phyloP scores from a whole-genome alignment of 2,329 filamentous ascomycete genomes.

The Bipolaris cookei region DNA sequence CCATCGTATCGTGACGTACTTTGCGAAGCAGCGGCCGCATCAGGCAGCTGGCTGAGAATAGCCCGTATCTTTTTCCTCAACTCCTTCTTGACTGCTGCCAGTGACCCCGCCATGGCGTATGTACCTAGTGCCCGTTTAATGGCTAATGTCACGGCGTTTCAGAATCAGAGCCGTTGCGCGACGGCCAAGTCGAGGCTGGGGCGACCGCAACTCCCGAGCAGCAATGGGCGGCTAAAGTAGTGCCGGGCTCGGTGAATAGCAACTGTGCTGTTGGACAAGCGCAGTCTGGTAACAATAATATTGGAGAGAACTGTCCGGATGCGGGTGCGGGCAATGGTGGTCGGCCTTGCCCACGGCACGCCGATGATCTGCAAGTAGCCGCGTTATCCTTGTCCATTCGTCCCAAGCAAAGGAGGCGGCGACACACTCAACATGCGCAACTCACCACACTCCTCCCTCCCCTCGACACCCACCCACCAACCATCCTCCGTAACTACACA shows the following conservation, averaged over 20 bases:
- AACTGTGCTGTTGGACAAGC: neutral
- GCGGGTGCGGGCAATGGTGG: constrained; percentile 25
- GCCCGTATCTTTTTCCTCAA: constrained; percentile 74
- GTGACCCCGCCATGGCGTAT: constrained; percentile 52
- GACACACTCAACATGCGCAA: constrained; percentile 21
- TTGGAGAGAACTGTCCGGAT: constrained; percentile 12
- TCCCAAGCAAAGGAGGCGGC: constrained; percentile 22
- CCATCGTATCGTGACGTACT: constrained; percentile 63
- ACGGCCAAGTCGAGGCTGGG: constrained; percentile 1
- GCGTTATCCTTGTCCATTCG: constrained; percentile 30
- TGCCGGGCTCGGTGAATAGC: neutral
- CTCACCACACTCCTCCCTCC: constrained; percentile 13
- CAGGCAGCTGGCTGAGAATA: constrained; percentile 65
- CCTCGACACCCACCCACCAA: constrained; percentile 19
- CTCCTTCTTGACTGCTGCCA: constrained; percentile 76
- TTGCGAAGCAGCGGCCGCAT: constrained; percentile 69
- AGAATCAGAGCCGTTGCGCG: constrained; percentile 11
- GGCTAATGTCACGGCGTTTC: constrained; percentile 22
- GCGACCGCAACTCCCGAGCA: neutral
- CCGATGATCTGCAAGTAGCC: constrained; percentile 40
- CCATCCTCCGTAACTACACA: constrained; percentile 1
- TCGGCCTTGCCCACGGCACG: constrained; percentile 20
- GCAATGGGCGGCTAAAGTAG: neutral
- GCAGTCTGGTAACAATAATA: neutral
- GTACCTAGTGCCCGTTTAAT: neutral